phyloP scores from a whole-genome alignment of 768 basidiomycete genomes.

The Pisolithus microcarpus region DNA sequence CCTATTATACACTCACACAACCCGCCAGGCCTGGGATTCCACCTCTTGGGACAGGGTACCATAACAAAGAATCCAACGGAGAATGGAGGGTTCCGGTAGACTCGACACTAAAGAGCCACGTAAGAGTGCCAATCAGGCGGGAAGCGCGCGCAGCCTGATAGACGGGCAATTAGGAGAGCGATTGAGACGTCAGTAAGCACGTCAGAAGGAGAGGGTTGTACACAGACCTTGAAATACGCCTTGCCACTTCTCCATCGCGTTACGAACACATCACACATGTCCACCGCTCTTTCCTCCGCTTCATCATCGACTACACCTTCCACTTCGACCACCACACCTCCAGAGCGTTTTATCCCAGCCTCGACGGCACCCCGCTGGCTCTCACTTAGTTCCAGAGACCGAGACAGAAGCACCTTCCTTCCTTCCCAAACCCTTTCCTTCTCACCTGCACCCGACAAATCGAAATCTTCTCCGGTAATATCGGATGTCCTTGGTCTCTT shows the following conservation, averaged over 20 bases:
- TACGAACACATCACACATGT: constrained; percentile 65
- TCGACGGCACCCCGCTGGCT: constrained; percentile 50
- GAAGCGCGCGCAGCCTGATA: constrained; percentile 47
- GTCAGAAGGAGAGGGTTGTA: not conserved
- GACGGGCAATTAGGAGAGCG: not conserved
- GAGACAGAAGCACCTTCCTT: constrained; percentile 53
- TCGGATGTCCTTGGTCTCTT: constrained; percentile 21
- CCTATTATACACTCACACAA: constrained; percentile 44
- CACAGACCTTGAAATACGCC: constrained; percentile 61
- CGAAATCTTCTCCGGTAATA: constrained; percentile 4
- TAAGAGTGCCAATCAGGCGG: constrained; percentile 58
- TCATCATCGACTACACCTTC: constrained; percentile 32
- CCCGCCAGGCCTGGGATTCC: constrained; percentile 51
- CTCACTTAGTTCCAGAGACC: constrained; percentile 46
- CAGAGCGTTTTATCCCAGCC: constrained; percentile 51
- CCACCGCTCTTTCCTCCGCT: constrained; percentile 28
- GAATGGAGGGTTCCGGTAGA: constrained; percentile 50
- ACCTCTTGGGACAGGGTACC: constrained; percentile 71
- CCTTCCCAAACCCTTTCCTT: constrained; percentile 50
- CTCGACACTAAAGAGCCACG: constrained; percentile 80
- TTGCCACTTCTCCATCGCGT: constrained; percentile 61
- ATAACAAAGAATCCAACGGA: constrained; percentile 71
- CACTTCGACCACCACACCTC: constrained; percentile 48
- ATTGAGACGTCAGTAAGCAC: not conserved
- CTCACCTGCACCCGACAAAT: constrained; percentile 19